phyloP scores from a whole-genome alignment of 2,329 filamentous ascomycete genomes.

The Penicillium janthinellum region DNA sequence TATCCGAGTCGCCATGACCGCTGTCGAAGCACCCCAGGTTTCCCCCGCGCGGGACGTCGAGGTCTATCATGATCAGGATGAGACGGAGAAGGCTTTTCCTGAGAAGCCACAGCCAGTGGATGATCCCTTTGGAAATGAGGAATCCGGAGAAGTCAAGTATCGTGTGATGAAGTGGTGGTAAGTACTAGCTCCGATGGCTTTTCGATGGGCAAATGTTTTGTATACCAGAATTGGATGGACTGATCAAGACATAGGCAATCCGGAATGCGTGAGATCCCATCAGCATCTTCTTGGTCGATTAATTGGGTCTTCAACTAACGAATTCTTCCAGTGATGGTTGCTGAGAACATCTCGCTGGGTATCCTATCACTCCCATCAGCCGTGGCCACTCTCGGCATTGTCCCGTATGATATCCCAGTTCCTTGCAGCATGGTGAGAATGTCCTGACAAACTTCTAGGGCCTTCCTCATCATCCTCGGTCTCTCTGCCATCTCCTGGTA shows the following conservation, averaged over 20 bases:
- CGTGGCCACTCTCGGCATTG: constrained; percentile 55
- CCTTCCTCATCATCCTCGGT: constrained; percentile 54
- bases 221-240: constrained; percentile 32
- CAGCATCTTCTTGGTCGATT: not conserved
- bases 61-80: constrained; percentile 18
- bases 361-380: constrained; percentile 57
- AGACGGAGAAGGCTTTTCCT: constrained; percentile 21
- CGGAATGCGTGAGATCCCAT: constrained; percentile 38
- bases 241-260: constrained; percentile 37
- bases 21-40: constrained; percentile 11
- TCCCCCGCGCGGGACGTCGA: constrained; percentile 15
- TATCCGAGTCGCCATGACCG: constrained; percentile 17
- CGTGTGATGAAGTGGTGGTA: constrained; percentile 51
- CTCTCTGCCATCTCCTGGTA: constrained; percentile 58
- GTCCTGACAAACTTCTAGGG: constrained; percentile 9
- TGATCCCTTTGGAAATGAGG: constrained; percentile 42
- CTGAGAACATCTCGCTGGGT: constrained; percentile 59
- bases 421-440: not conserved
- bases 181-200: constrained; percentile 4
- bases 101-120: constrained; percentile 16
- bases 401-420: constrained; percentile 41
- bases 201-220: not conserved
- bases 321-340: constrained; percentile 51
- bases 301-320: constrained; percentile 4
- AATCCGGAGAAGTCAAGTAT: constrained; percentile 48